Evolutionary conservation across 495 filamentous ascomycete genomes (phyloP), one percentile per base, ranked within the genome.

Genomic region (Penicillium robsamsonii): DNA sequence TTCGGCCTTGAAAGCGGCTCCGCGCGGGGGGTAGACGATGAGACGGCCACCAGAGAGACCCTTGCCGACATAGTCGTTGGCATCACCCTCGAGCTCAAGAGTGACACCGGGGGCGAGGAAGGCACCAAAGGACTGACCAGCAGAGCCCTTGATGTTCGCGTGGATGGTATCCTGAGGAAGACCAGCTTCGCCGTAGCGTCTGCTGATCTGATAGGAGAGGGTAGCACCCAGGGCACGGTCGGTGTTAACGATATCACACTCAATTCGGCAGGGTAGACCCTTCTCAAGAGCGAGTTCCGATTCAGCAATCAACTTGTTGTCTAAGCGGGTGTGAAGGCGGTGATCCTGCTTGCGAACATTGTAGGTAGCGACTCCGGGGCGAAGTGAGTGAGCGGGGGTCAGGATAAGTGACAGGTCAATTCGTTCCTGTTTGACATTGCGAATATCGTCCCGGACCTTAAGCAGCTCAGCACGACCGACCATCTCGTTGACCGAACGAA

Each of bases 281-380:
- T 96, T 97, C 73, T 97, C 93, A 13, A 99, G 81, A 35, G 94
- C 96, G 67, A 96, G 81, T 77, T 99, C 94, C 22, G 94, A 94
- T 72, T 99, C 94, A 13, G 92, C 91, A 63, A 99, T 97, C 48
- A 99, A 82, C 78, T 97, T 97, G 78, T 99, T 99, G 71, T 99
- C 94, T 5, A 99, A 84, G 63, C 94, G 91, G 56, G 90, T 86
- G 72, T 97, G 92, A 33, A 99, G 85, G 56, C 85, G 82, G 64
- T 99, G 94, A 63, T 99, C 94, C 73, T 99, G 94, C 81, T 96
- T 97, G 70, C 94, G 89, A 49, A 97, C 94, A 64, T 99, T 97
- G 85, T 96, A 97, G 6, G 93, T 97, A 25, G 94, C 92, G 54
- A 99, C 95, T 58, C 93, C 93, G 35, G 95, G 95, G 49, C 94